Percentiles rank a stretch among this genome's conserved stretches.
Conservation (phyloP, 2,329 filamentous ascomycete species). For the Calonectria honghensis region DNA sequence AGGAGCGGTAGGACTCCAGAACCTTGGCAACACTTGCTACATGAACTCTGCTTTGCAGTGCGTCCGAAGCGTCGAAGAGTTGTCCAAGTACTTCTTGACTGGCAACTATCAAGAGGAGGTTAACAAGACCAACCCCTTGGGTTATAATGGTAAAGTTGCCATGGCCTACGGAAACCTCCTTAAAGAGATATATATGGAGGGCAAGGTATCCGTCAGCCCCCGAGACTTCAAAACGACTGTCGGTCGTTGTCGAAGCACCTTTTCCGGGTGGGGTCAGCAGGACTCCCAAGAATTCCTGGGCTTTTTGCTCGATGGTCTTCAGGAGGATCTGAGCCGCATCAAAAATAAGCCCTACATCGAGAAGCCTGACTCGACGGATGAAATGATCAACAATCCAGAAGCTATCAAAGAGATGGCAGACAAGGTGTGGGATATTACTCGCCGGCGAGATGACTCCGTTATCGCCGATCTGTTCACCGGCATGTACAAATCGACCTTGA, state of each 20-base stretch:
- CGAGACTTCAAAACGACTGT: slow-evolving; percentile 88
- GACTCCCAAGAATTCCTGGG: slow-evolving; percentile 98
- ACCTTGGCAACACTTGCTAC: slow-evolving; percentile 98
- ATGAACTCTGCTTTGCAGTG: slow-evolving; percentile 99
- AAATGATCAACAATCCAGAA: slow-evolving; percentile 89
- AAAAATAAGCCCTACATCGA: slow-evolving; percentile 98
- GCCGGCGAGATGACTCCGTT: slow-evolving; percentile 93
- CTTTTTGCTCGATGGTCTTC: slow-evolving; percentile 93
- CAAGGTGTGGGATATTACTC: slow-evolving; percentile 93
- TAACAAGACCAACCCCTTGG: slow-evolving; percentile 89
- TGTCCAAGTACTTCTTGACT: slow-evolving; percentile 92
- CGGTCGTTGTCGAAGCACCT: slow-evolving; percentile 87
- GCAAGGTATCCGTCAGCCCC: slow-evolving; percentile 82
- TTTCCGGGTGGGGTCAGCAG: slow-evolving; percentile 96
- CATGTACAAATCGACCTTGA: slow-evolving; percentile 98
- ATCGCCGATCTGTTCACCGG: slow-evolving; percentile 97
- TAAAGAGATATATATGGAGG: slow-evolving; percentile 84
- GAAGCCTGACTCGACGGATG: slow-evolving; percentile 97
- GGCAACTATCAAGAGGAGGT: slow-evolving; percentile 86
- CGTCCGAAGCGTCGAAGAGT: slow-evolving; percentile 92
- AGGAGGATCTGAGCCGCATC: slow-evolving; percentile 95
- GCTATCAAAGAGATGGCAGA: slow-evolving; percentile 91
- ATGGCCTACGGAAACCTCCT: slow-evolving; percentile 86
- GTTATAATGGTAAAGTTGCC: slow-evolving; percentile 91
- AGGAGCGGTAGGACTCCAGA: slow-evolving; percentile 89